Evolutionary conservation across 805 yeast genomes (phyloP), one percentile per base, ranked within the genome.

Genomic region (Kodamaea fukazawae): DNA sequence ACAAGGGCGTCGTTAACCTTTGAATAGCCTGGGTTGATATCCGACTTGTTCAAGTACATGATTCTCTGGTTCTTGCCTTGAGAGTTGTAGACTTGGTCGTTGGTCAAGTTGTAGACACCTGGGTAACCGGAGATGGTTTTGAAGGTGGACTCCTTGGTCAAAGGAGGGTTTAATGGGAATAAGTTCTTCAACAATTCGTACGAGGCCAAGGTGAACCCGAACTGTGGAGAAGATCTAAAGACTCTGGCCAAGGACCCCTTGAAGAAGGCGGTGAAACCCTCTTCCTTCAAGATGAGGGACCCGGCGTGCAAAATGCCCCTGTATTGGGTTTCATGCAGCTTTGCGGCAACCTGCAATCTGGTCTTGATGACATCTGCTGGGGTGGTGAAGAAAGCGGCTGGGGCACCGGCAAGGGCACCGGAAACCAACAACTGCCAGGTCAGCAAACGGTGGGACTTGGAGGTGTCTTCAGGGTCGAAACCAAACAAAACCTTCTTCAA

Each of bases 291-390:
- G 41, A 91, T 89, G 2, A 85, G 78, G 23, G 67, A 61, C 31
- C 83, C 84, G 15, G 96, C 95, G 63, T 89, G 90, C 22, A 71
- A 53, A 40, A 91, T 82, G 43, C 95, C 91, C 16, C 63, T 72
- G 66, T 91, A 91, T 33, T 76, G 76, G 11, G 85, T 75, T 55
- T 87, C 96, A 40, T 90, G 91, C 41, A 74, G 66, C 46, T 83
- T 79, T 4, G 87, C 73, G 59, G 82, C 95, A 44, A 88, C 81
- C 67, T 91, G 99, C 48, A 91, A 70, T 63, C 98, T 81, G 3
- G 99, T 91, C 69, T 91, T 91, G 54, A 93, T 86, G 35, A 91
- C 98, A 71, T 91, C 99, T 55, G 88, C 89, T 2, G 99, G 99
- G 0, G 99, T 91, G 2, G 99, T 91, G 49, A 90, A 70, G 61